A percentile compares a stretch with the other conserved stretches of the same genome.
Evolutionary conservation across 2,329 filamentous ascomycete species (phyloP).

Genomic region (Trichoderma koningii): DNA sequence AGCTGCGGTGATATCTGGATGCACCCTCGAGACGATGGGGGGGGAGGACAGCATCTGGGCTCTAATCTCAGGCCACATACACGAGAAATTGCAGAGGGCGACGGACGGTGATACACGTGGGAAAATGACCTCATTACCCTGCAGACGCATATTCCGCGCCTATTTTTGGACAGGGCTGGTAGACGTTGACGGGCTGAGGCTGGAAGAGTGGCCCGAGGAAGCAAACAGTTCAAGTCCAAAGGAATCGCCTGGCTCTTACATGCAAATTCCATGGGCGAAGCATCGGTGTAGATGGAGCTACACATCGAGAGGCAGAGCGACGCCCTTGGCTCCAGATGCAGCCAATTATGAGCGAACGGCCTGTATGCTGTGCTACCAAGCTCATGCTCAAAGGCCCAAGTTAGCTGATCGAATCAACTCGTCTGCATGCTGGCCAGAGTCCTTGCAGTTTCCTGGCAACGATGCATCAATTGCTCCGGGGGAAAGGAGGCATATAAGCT

Average conservation of each 20-base stretch:
- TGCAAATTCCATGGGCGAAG: background rate
- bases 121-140: constrained; percentile 14
- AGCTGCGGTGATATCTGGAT: background rate
- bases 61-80: constrained; percentile 8
- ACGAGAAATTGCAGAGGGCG: constrained; percentile 12
- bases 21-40: background rate
- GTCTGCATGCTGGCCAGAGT: background rate
- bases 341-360: constrained; percentile 9
- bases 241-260: background rate
- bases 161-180: constrained; percentile 24
- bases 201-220: background rate
- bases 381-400: background rate
- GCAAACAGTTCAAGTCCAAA: constrained; percentile 5
- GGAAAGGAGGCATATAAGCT: background rate
- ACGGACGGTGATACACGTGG: constrained; percentile 4
- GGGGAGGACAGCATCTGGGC: constrained; percentile 1
- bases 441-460: background rate
- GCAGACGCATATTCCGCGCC: background rate
- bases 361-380: constrained; percentile 15
- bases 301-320: background rate
- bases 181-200: background rate
- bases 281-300: constrained; percentile 20
- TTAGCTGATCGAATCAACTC: constrained; percentile 5
- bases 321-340: background rate
- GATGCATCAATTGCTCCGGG: background rate